phyloP scores from a whole-genome alignment of 2,329 filamentous ascomycete species.

The Fusarium austroafricanum region DNA sequence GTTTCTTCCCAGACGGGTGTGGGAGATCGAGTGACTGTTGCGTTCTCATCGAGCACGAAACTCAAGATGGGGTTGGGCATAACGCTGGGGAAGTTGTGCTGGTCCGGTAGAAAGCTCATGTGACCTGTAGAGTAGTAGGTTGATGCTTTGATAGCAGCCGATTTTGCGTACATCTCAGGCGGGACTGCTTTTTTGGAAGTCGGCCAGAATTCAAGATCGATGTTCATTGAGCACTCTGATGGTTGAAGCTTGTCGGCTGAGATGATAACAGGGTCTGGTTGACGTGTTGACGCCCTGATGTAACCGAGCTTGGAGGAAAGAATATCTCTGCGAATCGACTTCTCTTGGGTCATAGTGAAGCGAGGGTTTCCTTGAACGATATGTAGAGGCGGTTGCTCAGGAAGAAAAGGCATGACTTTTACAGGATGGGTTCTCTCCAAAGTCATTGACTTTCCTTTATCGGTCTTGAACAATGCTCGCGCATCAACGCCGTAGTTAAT shows the following conservation, averaged over 20 bases:
- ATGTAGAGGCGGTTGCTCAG: conserved; percentile 33
- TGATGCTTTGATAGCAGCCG: conserved; percentile 23
- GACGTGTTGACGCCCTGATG: conserved; percentile 15
- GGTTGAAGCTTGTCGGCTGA: conserved; percentile 29
- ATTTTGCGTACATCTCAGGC: conserved; percentile 24
- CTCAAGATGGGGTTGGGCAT: conserved; percentile 22
- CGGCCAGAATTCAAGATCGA: conserved; percentile 37
- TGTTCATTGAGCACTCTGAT: background rate
- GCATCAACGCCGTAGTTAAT: conserved; percentile 31
- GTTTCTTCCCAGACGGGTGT: conserved; percentile 5
- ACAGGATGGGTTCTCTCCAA: conserved; percentile 15
- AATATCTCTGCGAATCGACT: conserved; percentile 29
- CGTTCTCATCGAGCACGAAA: conserved; percentile 23
- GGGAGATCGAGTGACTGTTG: background rate
- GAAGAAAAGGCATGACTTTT: conserved; percentile 32
- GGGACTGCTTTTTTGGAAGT: conserved; percentile 17
- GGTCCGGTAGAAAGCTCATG: conserved; percentile 29
- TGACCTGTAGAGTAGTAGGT: conserved; percentile 35
- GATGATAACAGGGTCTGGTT: conserved; percentile 29
- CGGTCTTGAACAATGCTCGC: background rate
- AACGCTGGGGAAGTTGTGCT: conserved; percentile 16
- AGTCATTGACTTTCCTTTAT: background rate
- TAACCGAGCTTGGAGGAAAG: conserved; percentile 27
- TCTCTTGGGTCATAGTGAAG: conserved; percentile 28
- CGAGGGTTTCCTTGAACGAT: conserved; percentile 10